Evolutionary conservation across 768 basidiomycete genomes (phyloP), one percentile per base, ranked within the genome.

Genomic region (Suillus hirtellus): DNA sequence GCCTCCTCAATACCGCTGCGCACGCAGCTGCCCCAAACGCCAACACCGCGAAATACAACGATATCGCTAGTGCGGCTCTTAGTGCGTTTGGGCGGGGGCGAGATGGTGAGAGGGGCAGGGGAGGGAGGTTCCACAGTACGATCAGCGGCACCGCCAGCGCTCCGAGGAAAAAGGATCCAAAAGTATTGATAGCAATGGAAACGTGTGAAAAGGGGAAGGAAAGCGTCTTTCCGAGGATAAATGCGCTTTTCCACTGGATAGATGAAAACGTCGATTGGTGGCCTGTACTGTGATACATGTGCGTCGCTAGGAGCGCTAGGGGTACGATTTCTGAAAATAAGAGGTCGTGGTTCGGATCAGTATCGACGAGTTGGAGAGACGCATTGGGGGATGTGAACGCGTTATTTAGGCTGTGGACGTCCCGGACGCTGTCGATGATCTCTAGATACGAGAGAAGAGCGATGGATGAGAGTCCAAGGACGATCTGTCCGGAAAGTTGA

Each of bases 201-300:
- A 91, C 52, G 0, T 88, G 88, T 0, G 95, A 88, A 68, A 86
- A 84, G 0, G 90, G 88, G 72, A 93, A 94, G 12, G 76, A 79
- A 50, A 95, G 79, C 0, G 81, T 86, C 3, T 85, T 78, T 2
- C 87, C 85, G 61, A 99, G 81, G 35, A 98, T 73, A 75, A 99
- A 99, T 8, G 92, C 96, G 1, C 89, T 78, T 74, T 97, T 97
- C 97, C 96, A 99, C 68, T 99, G 96, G 49, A 99, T 85, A 3
- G 93, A 90, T 1, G 93, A 84, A 44, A 99, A 81, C 3, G 89
- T 89, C 1, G 95, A 84, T 75, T 99, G 95, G 70, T 99, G 97
- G 2, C 97, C 96, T 0, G 96, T 98, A 0, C 85, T 80, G 72
- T 91, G 92, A 81, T 96, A 99, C 9, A 84, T 75, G 56, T 93